phyloP scores from a whole-genome alignment of 495 filamentous ascomycete genomes.

The Neurospora terricola region DNA sequence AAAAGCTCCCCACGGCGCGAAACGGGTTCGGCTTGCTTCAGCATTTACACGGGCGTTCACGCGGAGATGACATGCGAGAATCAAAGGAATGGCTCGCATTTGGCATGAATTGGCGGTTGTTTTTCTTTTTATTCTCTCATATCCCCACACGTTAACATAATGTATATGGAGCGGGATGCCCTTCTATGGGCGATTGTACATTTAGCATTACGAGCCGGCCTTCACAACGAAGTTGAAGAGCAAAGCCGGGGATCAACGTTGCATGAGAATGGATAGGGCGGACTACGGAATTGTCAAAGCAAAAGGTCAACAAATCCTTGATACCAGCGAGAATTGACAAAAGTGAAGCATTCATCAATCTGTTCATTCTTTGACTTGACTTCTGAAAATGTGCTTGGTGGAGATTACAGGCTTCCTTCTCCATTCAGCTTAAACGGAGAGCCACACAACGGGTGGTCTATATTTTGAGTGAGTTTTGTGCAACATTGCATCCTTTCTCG shows the following conservation, averaged over 20 bases:
- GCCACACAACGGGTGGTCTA: not conserved
- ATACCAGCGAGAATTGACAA: not conserved
- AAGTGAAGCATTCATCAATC: not conserved
- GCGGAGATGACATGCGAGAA: not conserved
- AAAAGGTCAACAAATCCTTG: not conserved
- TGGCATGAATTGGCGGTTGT: not conserved
- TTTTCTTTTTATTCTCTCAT: not conserved
- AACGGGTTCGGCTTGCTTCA: conserved; percentile 3
- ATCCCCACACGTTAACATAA: not conserved
- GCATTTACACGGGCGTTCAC: conserved; percentile 14
- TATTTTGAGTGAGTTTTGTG: not conserved
- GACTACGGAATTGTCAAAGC: not conserved
- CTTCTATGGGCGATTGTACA: not conserved
- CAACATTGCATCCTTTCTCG: not conserved
- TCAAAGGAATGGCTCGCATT: not conserved
- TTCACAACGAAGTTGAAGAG: not conserved
- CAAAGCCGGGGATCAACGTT: not conserved
- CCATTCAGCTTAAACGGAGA: not conserved
- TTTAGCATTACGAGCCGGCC: not conserved
- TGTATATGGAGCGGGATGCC: conserved; percentile 11
- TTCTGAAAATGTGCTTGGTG: not conserved
- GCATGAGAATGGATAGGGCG: not conserved
- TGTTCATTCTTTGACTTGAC: not conserved
- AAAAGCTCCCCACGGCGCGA: not conserved
- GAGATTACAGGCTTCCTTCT: not conserved